Evolutionary conservation across 345 rosid genomes (phyloP), one percentile per base, ranked within the genome.

Genomic region (Boechera retrofracta): DNA sequence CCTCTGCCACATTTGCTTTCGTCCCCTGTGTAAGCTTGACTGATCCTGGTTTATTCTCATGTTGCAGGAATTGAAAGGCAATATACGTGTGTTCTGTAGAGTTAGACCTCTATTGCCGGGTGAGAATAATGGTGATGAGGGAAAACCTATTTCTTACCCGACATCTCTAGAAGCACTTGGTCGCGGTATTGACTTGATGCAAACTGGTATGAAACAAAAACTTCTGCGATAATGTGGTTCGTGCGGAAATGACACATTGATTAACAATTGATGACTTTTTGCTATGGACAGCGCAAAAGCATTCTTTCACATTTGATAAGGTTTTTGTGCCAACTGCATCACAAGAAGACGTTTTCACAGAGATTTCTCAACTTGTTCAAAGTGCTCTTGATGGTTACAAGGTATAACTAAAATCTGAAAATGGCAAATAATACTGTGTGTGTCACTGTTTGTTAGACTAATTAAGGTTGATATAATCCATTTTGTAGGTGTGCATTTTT

Each of bases 321-420:
- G 99, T 90, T 41, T 92, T 95, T 77, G 77, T 75, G 78, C 97
- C 92, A 0, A 87, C 84, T 67, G 81, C 87, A 55, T 77, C 86
- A 13, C 99, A 95, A 87, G 94, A 88, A 70, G 97, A 90, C 18
- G 98, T 90, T 49, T 95, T 95, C 81, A 85, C 76, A 36, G 98
- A 95, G 82, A 95, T 95, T 60, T 95, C 99, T 39, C 98, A 95
- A 61, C 98, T 95, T 73, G 96, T 95, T 78, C 98, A 95, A 74
- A 95, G 99, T 83, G 98, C 99, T 80, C 96, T 95, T 21, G 99
- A 95, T 67, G 99, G 99, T 68, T 95, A 92, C 72, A 95, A 95
- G 99, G 98, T 94, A 21, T 21, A 83, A 81, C 32, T 0, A 70
- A 35, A 28, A 11, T 33, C 51, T 55, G 16, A 7, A n/a, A 10